Base-by-base conservation (phyloP, 305 asterid species). In the Solanum hybrid region DNA sequence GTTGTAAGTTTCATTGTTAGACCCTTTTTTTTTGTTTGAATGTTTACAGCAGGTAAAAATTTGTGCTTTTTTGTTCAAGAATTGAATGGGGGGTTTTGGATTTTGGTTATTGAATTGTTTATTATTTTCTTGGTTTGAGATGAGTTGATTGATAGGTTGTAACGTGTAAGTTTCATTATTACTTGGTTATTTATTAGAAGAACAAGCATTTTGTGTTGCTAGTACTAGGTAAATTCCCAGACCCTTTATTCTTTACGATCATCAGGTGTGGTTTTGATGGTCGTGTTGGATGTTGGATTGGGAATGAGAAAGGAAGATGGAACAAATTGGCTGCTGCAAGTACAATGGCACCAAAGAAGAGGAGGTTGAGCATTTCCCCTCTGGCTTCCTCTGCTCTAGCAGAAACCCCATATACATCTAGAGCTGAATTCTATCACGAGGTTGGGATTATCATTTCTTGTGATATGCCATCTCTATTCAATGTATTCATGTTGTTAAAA, bases 231-330 rank as follows among this genome's bases (percentile, higher is more conserved):
- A 92, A 22, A 92, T 89, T 91, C 94, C 94, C 94, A 94, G 94
- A 94, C 92, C 95, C 93, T 90, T 94, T 96, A 87, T 96, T 94
- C 93, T 94, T 95, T 92, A 92, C 92, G 94, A 94, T 96, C 95
- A 94, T 93, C 96, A 96, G 98, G 97, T 94, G 76, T 93, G 96
- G 82, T 90, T 93, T 91, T 91, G 95, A 95, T 93, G 95, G 94
- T 92, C 92, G 73, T 92, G 93, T 93, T 93, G 94, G 95, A 93
- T 93, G 92, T 93, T 92, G 94, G 95, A 93, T 92, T 93, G 95
- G 91, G 91, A 92, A 51, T 92, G 95, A 92, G 87, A 94, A 94
- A 87, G 91, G 80, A 84, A 94, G 89, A 92, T 92, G 90, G 92
- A 91, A 84, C 88, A 89, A 87, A 85, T 89, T 89, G 87, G 89